These are phyloP conservation scores for Aspergillus tanneri DNA, from an alignment of 2,329 filamentous ascomycete species.

Conservation along the genomic window DNA sequence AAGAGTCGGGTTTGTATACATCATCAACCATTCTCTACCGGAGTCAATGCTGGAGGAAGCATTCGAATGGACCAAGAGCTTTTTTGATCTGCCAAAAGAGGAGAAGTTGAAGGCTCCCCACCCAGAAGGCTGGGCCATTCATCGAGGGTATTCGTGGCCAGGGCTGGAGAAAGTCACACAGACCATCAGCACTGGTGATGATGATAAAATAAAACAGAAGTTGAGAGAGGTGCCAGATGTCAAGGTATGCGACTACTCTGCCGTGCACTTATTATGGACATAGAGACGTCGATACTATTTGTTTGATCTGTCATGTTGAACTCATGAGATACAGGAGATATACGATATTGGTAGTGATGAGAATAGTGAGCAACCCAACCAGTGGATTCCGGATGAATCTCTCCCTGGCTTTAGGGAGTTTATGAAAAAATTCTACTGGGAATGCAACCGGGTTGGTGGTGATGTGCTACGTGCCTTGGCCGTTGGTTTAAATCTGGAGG, in stretches of 20 bases:
- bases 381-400: slow-evolving; percentile 49
- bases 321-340: slow-evolving; percentile 45
- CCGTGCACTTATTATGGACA: not conserved
- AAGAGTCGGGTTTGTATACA: slow-evolving; percentile 50
- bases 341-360: slow-evolving; percentile 54
- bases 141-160: slow-evolving; percentile 58
- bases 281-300: no score
- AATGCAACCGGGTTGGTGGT: slow-evolving; percentile 45
- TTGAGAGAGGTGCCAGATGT: slow-evolving; percentile 51
- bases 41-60: slow-evolving; percentile 42
- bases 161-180: slow-evolving; percentile 56
- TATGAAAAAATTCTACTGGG: slow-evolving; percentile 52
- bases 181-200: slow-evolving; percentile 41
- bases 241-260: slow-evolving; percentile 43
- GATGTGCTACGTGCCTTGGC: slow-evolving; percentile 51
- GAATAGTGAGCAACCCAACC: slow-evolving; percentile 48
- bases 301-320: not conserved
- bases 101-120: slow-evolving; percentile 53
- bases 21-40: slow-evolving; percentile 50
- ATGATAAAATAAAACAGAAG: slow-evolving; percentile 44
- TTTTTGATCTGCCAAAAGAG: slow-evolving; percentile 47
- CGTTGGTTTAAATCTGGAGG: slow-evolving; percentile 48
- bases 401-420: slow-evolving; percentile 51
- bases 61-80: slow-evolving; percentile 45
- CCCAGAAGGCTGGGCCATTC: slow-evolving; percentile 49